Percentiles rank a stretch among this genome's conserved stretches.
Evolutionary conservation across 2,329 filamentous ascomycete species (phyloP).

Genomic region (Fonsecaea pedrosoi): DNA sequence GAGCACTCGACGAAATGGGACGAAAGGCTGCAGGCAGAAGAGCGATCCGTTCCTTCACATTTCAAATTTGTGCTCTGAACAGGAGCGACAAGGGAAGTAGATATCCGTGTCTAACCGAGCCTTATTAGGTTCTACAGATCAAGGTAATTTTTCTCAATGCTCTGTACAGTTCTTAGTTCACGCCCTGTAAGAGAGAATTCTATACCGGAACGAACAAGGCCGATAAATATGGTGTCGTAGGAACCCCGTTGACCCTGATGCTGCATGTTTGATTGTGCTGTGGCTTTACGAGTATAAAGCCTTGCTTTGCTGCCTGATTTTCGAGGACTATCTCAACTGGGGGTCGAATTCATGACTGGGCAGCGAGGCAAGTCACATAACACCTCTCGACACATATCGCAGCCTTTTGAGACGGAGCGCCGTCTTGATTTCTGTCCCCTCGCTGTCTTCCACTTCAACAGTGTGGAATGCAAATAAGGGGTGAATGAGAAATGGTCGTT

Average conservation of each 20-base stretch:
- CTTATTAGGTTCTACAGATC: constrained; percentile 3
- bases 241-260: not conserved
- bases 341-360: not conserved
- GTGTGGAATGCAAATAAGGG: not conserved
- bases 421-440: not conserved
- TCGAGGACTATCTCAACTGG: not conserved
- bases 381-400: not conserved
- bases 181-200: not conserved
- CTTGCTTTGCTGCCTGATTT: not conserved
- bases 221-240: not conserved
- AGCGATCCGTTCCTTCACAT: not conserved
- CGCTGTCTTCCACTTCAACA: not conserved
- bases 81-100: not conserved
- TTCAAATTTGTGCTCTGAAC: not conserved
- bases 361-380: not conserved
- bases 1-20: not conserved
- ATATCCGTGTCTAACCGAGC: not conserved
- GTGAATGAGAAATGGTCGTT: not conserved
- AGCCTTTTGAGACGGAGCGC: not conserved
- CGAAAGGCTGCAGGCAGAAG: not conserved
- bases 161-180: not conserved
- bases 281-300: not conserved
- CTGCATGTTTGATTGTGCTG: not conserved
- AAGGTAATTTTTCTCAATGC: not conserved
- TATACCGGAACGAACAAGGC: not conserved